A percentile compares a stretch with the other conserved stretches of the same genome.
phyloP scores from a whole-genome alignment of 768 basidiomycete species.

The Boletellus sp. region DNA sequence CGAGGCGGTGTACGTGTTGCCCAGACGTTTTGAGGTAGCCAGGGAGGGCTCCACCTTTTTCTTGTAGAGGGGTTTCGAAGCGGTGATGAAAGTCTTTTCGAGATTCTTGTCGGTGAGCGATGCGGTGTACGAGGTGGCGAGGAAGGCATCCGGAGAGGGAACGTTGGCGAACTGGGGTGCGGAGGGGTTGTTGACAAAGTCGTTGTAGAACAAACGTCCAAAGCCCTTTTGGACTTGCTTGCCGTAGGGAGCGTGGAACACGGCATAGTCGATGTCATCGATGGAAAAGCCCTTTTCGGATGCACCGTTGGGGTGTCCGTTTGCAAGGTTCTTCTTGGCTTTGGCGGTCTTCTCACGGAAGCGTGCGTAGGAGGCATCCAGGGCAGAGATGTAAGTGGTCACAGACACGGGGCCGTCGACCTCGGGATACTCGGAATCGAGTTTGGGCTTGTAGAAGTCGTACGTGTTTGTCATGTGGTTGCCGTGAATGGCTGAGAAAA shows the following conservation, averaged over 20 bases:
- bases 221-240: slow-evolving; percentile 98
- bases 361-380: slow-evolving; percentile 83
- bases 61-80: slow-evolving; percentile 72
- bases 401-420: slow-evolving; percentile 97
- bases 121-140: slow-evolving; percentile 61
- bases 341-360: slow-evolving; percentile 81
- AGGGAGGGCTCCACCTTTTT: slow-evolving; percentile 77
- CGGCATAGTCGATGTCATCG: slow-evolving; percentile 83
- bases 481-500: slow-evolving; percentile 79
- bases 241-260: slow-evolving; percentile 98
- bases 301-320: slow-evolving; percentile 35
- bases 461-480: slow-evolving; percentile 97
- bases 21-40: slow-evolving; percentile 84
- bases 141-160: slow-evolving; percentile 66
- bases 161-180: slow-evolving; percentile 66
- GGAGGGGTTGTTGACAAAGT: slow-evolving; percentile 79
- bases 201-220: slow-evolving; percentile 87
- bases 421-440: slow-evolving; percentile 92
- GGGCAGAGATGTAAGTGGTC: slow-evolving; percentile 89
- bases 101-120: slow-evolving; percentile 91
- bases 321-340: slow-evolving; percentile 45
- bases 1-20: slow-evolving; percentile 98
- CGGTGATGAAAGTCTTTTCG: slow-evolving; percentile 89
- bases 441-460: slow-evolving; percentile 98
- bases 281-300: slow-evolving; percentile 55